Conservation (phyloP, 768 basidiomycete genomes). For the Trametes gibbosa region DNA sequence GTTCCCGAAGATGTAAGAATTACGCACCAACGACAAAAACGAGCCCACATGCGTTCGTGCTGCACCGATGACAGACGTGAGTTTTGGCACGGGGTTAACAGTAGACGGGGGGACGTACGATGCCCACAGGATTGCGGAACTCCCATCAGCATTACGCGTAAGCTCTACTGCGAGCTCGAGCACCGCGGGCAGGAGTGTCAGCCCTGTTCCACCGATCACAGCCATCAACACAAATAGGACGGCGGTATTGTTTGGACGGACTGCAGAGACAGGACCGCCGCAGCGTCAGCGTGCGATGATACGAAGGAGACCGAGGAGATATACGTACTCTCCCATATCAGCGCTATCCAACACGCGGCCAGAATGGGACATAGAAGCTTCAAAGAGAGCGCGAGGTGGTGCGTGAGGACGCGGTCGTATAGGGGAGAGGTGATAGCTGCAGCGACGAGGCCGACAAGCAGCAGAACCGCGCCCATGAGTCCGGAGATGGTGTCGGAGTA, state of each 20-base stretch:
- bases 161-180: conserved; percentile 80
- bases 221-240: conserved; percentile 66
- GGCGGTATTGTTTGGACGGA: conserved; percentile 56
- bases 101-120: conserved; percentile 41
- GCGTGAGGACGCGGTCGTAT: conserved; percentile 81
- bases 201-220: conserved; percentile 60
- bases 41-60: conserved; percentile 65
- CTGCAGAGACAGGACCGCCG: conserved; percentile 35
- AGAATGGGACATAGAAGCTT: conserved; percentile 63
- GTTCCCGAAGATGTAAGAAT: background rate
- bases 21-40: conserved; percentile 59
- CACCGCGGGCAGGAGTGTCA: conserved; percentile 72
- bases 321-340: conserved; percentile 76
- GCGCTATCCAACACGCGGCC: conserved; percentile 61
- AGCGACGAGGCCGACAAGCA: conserved; percentile 68
- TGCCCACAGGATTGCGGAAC: conserved; percentile 76
- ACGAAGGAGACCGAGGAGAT: background rate
- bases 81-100: background rate
- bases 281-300: background rate
- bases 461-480: conserved; percentile 64
- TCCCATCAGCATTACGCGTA: conserved; percentile 75
- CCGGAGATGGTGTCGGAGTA: conserved; percentile 68
- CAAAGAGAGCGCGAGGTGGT: conserved; percentile 57
- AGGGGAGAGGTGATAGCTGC: conserved; percentile 69
- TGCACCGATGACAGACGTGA: conserved; percentile 26